Evolutionary conservation across 805 yeast genomes (phyloP).

Genomic region (Wickerhamomyces ciferrii): DNA sequence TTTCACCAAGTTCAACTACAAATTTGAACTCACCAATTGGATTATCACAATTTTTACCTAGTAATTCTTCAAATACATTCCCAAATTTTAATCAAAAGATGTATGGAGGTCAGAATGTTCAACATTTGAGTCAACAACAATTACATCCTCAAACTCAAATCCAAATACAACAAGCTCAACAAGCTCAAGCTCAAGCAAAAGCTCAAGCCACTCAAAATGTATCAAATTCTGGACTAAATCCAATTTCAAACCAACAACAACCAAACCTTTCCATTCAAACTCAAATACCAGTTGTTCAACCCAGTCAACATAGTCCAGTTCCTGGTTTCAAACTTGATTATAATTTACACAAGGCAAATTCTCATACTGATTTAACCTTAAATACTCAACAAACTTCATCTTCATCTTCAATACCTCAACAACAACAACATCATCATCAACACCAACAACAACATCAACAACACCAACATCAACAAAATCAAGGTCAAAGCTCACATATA

Average conservation of each 20-base stretch:
- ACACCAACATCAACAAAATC: not conserved
- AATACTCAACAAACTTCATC: not conserved
- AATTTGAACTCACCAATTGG: slow-evolving; percentile 1
- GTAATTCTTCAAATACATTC: not conserved
- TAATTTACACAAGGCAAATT: slow-evolving; percentile 10
- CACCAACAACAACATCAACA: not conserved
- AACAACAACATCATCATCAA: not conserved
- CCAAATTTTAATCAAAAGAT: not conserved
- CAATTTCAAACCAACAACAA: not conserved
- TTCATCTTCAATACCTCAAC: not conserved
- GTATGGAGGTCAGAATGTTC: slow-evolving; percentile 1
- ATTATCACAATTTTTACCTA: not conserved
- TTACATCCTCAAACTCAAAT: slow-evolving; percentile 1
- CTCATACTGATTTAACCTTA: slow-evolving; percentile 8
- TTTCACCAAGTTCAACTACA: slow-evolving; percentile 14
- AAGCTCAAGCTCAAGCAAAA: not conserved
- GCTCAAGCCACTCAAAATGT: not conserved
- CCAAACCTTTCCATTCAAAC: not conserved
- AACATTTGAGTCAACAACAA: not conserved
- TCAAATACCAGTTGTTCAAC: not conserved
- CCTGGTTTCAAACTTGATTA: slow-evolving; percentile 13
- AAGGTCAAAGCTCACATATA: too few relatives aligned
- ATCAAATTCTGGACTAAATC: too few relatives aligned
- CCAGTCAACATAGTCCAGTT: slow-evolving; percentile 9
- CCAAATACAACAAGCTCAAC: slow-evolving; percentile 1